Evolutionary conservation across 2,329 filamentous ascomycete genomes (phyloP).

Genomic region (Aspergillus quadrilineatus): DNA sequence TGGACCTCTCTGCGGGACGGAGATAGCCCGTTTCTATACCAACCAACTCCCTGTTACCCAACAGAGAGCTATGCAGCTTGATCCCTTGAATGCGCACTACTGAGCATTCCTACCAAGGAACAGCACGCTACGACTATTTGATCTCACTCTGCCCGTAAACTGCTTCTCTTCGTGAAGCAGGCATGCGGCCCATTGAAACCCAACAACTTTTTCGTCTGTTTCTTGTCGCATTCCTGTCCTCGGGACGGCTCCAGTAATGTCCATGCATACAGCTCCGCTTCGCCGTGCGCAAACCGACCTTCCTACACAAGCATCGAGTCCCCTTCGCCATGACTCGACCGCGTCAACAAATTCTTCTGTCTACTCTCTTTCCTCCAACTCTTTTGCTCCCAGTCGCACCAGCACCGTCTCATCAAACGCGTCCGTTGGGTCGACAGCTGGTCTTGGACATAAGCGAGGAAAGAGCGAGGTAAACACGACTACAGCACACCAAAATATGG

Average conservation of each 20-base stretch:
- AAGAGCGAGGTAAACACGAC: conserved; percentile 69
- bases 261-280: conserved; percentile 36
- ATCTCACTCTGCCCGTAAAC: conserved; percentile 17
- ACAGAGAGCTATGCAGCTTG: conserved; percentile 19
- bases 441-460: conserved; percentile 66
- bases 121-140: conserved; percentile 1
- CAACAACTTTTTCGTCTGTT: conserved; percentile 26
- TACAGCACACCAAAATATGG: conserved; percentile 43
- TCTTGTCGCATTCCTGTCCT: conserved; percentile 30
- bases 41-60: conserved; percentile 24
- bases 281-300: conserved; percentile 42
- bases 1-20: conserved; percentile 14
- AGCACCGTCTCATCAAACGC: conserved; percentile 71
- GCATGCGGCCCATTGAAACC: conserved; percentile 41
- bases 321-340: conserved; percentile 54
- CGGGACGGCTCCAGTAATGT: conserved; percentile 38
- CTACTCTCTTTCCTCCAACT: conserved; percentile 51
- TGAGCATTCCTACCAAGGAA: conserved; percentile 22
- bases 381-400: conserved; percentile 55
- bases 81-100: conserved; percentile 29
- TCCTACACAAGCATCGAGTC: conserved; percentile 45
- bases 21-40: conserved; percentile 26
- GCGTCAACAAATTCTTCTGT: conserved; percentile 56
- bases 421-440: conserved; percentile 58
- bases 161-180: conserved; percentile 35